Conservation (phyloP, 2,329 filamentous ascomycete species). For the Apiospora aurea region DNA sequence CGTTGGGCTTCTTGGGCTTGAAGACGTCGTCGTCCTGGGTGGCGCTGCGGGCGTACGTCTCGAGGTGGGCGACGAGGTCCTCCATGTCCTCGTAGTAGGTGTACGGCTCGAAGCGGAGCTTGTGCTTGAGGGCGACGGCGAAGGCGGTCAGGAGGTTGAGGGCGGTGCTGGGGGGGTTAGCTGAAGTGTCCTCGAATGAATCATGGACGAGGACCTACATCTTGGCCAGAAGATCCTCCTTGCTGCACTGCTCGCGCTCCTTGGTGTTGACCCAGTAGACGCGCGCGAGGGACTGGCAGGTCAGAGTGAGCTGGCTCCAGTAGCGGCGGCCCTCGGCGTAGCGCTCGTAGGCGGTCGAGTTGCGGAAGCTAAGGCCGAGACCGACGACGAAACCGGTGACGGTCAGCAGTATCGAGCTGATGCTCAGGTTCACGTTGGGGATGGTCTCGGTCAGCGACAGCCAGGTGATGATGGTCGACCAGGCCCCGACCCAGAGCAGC, state of each 20-base stretch:
- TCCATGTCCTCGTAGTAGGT: slow-evolving; percentile 77
- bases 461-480: slow-evolving; percentile 71
- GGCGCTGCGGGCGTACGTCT: slow-evolving; percentile 74
- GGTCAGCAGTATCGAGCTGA: slow-evolving; percentile 75
- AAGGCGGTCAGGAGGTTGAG: slow-evolving; percentile 83
- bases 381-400: slow-evolving; percentile 83
- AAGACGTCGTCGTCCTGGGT: slow-evolving; percentile 47
- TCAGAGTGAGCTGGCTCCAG: slow-evolving; percentile 67
- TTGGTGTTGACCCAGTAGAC: slow-evolving; percentile 79
- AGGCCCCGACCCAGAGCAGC: slow-evolving; percentile 65
- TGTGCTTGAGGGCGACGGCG: slow-evolving; percentile 80
- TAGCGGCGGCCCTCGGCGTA: slow-evolving; percentile 66
- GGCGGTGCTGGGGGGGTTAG: slow-evolving; percentile 54
- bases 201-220: slow-evolving; percentile 27
- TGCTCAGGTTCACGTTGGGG: slow-evolving; percentile 48
- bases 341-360: slow-evolving; percentile 80
- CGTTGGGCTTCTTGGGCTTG: slow-evolving; percentile 49
- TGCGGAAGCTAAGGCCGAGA: slow-evolving; percentile 74
- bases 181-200: slow-evolving; percentile 35
- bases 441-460: slow-evolving; percentile 52
- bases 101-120: slow-evolving; percentile 83
- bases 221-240: slow-evolving; percentile 73
- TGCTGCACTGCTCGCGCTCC: slow-evolving; percentile 62
- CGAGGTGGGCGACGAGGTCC: slow-evolving; percentile 73
- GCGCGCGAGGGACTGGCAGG: slow-evolving; percentile 73